phyloP scores from a whole-genome alignment of 2,329 filamentous ascomycete species.

The Arthrobotrys entomopaga region DNA sequence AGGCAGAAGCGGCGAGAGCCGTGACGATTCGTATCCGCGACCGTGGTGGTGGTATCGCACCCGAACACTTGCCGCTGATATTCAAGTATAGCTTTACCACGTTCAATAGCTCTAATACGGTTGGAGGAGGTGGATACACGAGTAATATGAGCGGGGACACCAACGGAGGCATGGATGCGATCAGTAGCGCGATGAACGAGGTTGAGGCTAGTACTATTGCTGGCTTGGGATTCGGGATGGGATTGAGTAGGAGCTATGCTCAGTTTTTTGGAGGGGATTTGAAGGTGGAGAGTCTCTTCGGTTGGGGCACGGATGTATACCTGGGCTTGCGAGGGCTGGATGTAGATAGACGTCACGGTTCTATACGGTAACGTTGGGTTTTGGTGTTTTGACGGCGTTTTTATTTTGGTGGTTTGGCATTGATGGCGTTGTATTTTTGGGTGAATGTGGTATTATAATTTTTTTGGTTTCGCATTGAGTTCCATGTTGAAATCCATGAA shows the following conservation, averaged over 20 bases:
- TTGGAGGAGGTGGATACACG: slow-evolving; percentile 63
- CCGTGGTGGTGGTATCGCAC: slow-evolving; percentile 89
- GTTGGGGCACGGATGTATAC: slow-evolving; percentile 84
- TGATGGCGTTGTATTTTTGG: slow-evolving; percentile 21
- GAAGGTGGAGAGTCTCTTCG: slow-evolving; percentile 91
- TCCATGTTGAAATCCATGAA: no score
- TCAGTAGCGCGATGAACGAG: slow-evolving; percentile 77
- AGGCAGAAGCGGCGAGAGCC: slow-evolving; percentile 63
- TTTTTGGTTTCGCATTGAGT: no score
- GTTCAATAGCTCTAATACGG: slow-evolving; percentile 66
- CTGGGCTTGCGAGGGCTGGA: slow-evolving; percentile 72
- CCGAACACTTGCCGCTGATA: slow-evolving; percentile 83
- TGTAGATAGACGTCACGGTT: slow-evolving; percentile 38
- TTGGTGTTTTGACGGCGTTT: slow-evolving; percentile 30
- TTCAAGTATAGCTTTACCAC: slow-evolving; percentile 99
- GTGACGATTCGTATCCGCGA: slow-evolving; percentile 96
- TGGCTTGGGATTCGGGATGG: slow-evolving; percentile 90
- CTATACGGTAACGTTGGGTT: background rate
- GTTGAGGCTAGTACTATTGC: slow-evolving; percentile 85
- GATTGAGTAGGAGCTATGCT: slow-evolving; percentile 89
- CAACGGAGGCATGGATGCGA: slow-evolving; percentile 71
- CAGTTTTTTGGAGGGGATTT: slow-evolving; percentile 98
- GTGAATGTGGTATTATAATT: background rate
- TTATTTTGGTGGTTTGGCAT: background rate
- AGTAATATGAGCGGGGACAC: slow-evolving; percentile 62